Conservation (phyloP, 495 filamentous ascomycete genomes). For the Wilcoxina mikolae region DNA sequence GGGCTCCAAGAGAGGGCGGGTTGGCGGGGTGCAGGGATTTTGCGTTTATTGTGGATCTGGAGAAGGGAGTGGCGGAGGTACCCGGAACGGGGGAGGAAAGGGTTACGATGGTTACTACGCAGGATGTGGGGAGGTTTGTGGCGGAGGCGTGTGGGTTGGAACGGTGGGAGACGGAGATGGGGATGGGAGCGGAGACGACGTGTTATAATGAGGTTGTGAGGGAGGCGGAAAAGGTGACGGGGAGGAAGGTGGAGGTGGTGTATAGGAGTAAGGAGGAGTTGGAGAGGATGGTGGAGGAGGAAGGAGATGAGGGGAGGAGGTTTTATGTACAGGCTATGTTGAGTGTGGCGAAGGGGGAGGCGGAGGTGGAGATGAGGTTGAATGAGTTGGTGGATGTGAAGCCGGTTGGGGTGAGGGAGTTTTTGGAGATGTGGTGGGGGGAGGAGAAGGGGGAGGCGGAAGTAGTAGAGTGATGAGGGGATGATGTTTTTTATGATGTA, state of each 20-base stretch:
- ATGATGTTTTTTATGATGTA: no score
- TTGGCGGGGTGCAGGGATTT: conserved; percentile 24
- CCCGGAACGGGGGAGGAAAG: conserved; percentile 25
- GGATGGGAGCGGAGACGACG: conserved; percentile 29
- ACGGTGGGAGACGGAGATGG: conserved; percentile 27
- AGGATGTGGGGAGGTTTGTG: conserved; percentile 27
- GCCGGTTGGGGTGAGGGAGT: background rate
- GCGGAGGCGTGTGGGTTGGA: conserved; percentile 23
- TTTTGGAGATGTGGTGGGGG: conserved; percentile 13
- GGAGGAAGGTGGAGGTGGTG: conserved; percentile 23
- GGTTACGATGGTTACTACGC: conserved; percentile 23
- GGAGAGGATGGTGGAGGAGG: conserved; percentile 1
- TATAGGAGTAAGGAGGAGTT: conserved; percentile 13
- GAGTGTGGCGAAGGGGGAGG: conserved; percentile 1
- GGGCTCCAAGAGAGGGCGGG: conserved; percentile 14
- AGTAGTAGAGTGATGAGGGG: no score
- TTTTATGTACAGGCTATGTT: conserved; percentile 4
- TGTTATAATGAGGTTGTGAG: conserved; percentile 19
- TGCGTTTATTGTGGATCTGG: conserved; percentile 24
- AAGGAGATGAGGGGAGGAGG: conserved; percentile 1
- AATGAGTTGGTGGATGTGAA: conserved; percentile 1
- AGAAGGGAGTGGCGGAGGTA: conserved; percentile 17
- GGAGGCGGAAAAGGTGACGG: conserved; percentile 19
- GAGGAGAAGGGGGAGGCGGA: conserved; percentile 1
- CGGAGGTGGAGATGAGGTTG: conserved; percentile 2